phyloP scores from a whole-genome alignment of 805 yeast species.

The Lachancea quebecensis region DNA sequence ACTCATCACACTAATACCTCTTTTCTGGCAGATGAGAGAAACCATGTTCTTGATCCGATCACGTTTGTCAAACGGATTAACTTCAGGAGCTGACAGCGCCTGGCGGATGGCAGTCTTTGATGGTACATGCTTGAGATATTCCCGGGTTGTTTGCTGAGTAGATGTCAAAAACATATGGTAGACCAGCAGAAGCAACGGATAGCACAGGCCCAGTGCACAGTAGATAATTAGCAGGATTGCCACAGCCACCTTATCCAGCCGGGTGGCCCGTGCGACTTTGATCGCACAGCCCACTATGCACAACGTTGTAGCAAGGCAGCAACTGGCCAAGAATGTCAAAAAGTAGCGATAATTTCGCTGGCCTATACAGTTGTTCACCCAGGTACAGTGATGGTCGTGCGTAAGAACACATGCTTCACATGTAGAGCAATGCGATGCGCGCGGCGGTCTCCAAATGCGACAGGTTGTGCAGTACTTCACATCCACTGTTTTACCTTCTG shows the following conservation, averaged over 20 bases:
- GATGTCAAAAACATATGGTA: slow-evolving; percentile 51
- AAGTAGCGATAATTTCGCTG: slow-evolving; percentile 63
- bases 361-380: slow-evolving; percentile 74
- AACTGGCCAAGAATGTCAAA: slow-evolving; percentile 40
- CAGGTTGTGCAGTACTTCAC: slow-evolving; percentile 62
- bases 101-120: slow-evolving; percentile 30
- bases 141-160: slow-evolving; percentile 65
- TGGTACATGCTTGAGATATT: slow-evolving; percentile 47
- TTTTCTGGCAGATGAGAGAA: slow-evolving; percentile 31
- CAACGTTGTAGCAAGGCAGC: slow-evolving; percentile 28
- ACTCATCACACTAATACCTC: slow-evolving; percentile 34
- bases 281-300: slow-evolving; percentile 20
- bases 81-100: slow-evolving; percentile 16
- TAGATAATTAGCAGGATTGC: slow-evolving; percentile 49
- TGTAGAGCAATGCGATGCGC: slow-evolving; percentile 66
- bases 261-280: slow-evolving; percentile 16
- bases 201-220: slow-evolving; percentile 39
- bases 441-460: slow-evolving; percentile 66
- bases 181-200: slow-evolving; percentile 47
- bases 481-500: slow-evolving; percentile 18
- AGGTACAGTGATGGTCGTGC: slow-evolving; percentile 66
- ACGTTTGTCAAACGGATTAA: slow-evolving; percentile 35
- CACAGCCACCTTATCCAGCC: slow-evolving; percentile 28
- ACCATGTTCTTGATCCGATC: slow-evolving; percentile 29
- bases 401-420: slow-evolving; percentile 58